phyloP scores from a whole-genome alignment of 148 eudicot genomes.

The Gaultheria prostrata region DNA sequence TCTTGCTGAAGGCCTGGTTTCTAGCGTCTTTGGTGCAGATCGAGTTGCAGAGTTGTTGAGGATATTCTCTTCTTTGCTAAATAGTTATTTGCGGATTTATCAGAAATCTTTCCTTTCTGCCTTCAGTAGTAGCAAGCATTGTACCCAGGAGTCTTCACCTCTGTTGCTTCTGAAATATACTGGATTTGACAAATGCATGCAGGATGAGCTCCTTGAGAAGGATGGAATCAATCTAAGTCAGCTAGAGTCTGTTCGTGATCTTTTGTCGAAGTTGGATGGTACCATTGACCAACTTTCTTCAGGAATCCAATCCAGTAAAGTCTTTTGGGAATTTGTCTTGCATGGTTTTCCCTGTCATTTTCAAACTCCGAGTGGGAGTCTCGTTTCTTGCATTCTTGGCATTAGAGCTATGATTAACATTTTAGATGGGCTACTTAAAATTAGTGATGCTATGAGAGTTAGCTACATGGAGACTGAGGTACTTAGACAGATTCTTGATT shows the following conservation, averaged over 20 bases:
- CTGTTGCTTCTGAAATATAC: conserved; percentile 67
- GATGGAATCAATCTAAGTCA: conserved; percentile 34
- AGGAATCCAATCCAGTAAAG: conserved; percentile 38
- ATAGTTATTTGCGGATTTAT: conserved; percentile 48
- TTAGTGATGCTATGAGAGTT: conserved; percentile 32
- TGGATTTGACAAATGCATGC: conserved; percentile 57
- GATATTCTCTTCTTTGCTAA: conserved; percentile 55
- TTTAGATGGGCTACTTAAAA: conserved; percentile 57
- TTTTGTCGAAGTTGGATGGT: conserved; percentile 48
- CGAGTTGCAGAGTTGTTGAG: conserved; percentile 45
- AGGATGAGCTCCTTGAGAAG: conserved; percentile 52
- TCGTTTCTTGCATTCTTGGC: conserved; percentile 67
- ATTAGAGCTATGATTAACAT: conserved; percentile 54
- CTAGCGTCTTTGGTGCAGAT: conserved; percentile 39
- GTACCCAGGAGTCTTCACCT: conserved; percentile 36
- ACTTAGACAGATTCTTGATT: conserved; percentile 59
- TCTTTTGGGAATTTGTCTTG: conserved; percentile 64
- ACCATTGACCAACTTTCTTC: conserved; percentile 53
- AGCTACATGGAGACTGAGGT: conserved; percentile 47
- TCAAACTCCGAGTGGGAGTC: conserved; percentile 53
- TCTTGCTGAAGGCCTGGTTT: conserved; percentile 48
- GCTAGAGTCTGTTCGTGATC: conserved; percentile 55
- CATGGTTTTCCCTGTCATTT: conserved; percentile 84
- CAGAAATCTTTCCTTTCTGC: conserved; percentile 60
- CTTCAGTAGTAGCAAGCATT: conserved; percentile 33